Conservation (phyloP, 169 alveolate genomes). For the Toxoplasma gondii region DNA sequence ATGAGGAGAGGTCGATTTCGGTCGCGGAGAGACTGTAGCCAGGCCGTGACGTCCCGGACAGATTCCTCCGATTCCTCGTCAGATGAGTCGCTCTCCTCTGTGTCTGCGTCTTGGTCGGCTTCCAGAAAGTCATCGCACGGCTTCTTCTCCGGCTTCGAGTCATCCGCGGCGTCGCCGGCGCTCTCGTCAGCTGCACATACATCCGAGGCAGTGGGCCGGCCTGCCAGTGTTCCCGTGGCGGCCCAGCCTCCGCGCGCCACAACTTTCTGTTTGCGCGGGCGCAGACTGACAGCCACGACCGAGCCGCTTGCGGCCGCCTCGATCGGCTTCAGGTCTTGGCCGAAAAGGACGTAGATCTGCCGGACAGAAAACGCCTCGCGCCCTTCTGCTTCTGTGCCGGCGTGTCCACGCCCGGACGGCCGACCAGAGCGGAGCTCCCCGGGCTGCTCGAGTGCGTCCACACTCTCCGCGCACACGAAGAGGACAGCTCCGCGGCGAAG, state of each 20-base stretch:
- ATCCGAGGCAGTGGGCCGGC: neutral
- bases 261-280: neutral
- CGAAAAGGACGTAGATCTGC: conserved; percentile 14
- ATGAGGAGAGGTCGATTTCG: neutral
- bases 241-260: neutral
- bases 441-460: neutral
- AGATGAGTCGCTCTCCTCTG: neutral
- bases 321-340: conserved; percentile 29
- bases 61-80: neutral
- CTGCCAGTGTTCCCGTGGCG: neutral
- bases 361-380: conserved; percentile 17
- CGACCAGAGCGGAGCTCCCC: neutral
- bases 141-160: neutral
- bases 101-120: neutral
- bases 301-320: conserved; percentile 41
- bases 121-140: neutral
- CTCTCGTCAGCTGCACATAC: too few species aligned
- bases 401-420: neutral
- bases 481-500: conserved; percentile 76
- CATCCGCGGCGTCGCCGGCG: neutral
- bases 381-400: too few species aligned
- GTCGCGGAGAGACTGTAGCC: conserved; percentile 26
- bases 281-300: conserved; percentile 42
- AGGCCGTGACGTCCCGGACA: conserved; percentile 27
- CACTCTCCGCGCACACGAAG: conserved; percentile 75